A percentile compares a stretch with the other conserved stretches of the same genome.
These are phyloP conservation scores for Fusarium ramigenum DNA, from an alignment of 2,329 filamentous ascomycete species.

Conservation along the genomic window DNA sequence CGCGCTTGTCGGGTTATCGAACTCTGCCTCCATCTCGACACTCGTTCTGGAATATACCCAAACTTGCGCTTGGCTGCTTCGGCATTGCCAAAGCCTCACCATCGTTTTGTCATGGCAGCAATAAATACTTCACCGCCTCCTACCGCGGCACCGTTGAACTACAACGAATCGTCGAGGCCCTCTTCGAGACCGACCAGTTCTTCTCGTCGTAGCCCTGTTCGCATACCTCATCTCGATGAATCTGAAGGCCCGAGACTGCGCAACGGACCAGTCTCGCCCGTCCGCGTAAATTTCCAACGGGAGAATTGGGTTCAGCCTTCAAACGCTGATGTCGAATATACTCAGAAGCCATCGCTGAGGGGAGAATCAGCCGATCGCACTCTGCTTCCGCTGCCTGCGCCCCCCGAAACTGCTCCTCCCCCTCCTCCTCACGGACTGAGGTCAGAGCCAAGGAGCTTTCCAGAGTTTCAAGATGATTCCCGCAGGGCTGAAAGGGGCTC, in stretches of 20 bases:
- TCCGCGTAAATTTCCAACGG: conserved; percentile 62
- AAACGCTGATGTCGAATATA: conserved; percentile 61
- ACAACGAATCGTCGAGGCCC: conserved; percentile 17
- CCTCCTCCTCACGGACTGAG: conserved; percentile 43
- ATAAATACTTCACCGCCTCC: conserved; percentile 49
- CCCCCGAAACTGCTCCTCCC: conserved; percentile 48
- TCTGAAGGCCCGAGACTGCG: conserved; percentile 57
- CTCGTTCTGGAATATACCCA: conserved; percentile 14
- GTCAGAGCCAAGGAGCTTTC: conserved; percentile 14
- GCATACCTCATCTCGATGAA: conserved; percentile 41
- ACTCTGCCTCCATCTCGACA: conserved; percentile 8
- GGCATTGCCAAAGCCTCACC: conserved; percentile 27
- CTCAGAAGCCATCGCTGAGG: conserved; percentile 41
- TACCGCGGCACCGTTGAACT: conserved; percentile 44
- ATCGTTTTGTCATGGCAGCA: conserved; percentile 46
- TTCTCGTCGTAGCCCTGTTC: conserved; percentile 49
- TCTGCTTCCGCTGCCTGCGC: conserved; percentile 30
- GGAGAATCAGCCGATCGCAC: conserved; percentile 41
- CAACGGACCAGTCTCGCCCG: conserved; percentile 64
- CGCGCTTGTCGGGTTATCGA: conserved; percentile 7
- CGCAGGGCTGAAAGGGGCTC: conserved; percentile 3
- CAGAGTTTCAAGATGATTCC: conserved; percentile 18
- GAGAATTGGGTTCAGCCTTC: conserved; percentile 64
- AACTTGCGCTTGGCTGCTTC: conserved; percentile 21
- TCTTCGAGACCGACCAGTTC: conserved; percentile 36